phyloP scores from a whole-genome alignment of 257 asterid species.

The Gynochthodes officinalis region DNA sequence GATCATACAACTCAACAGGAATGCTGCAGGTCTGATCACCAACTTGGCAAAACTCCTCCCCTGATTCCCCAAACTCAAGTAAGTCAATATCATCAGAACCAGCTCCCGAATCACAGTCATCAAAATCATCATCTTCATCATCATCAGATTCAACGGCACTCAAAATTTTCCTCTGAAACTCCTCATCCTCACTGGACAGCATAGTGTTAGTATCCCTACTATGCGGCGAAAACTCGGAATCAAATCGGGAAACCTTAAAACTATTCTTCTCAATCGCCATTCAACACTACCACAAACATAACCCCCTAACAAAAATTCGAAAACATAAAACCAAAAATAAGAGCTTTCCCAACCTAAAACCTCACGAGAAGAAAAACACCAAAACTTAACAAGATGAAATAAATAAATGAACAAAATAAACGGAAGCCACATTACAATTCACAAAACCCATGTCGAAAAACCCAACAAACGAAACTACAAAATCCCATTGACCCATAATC shows the following conservation, averaged over 20 bases:
- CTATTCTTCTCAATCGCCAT: conserved; percentile 96
- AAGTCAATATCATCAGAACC: conserved; percentile 96
- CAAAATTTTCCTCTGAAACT: conserved; percentile 50
- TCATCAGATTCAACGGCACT: conserved; percentile 64
- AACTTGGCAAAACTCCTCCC: conserved; percentile 93
- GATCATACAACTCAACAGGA: conserved; percentile 87
- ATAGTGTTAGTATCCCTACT: conserved; percentile 49
- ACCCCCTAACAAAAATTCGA: conserved; percentile 20
- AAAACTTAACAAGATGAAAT: background rate
- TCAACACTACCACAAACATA: conserved; percentile 38
- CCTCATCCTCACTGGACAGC: conserved; percentile 79
- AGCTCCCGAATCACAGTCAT: conserved; percentile 97
- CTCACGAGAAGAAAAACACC: background rate
- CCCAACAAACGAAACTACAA: background rate
- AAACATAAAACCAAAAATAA: conserved; percentile 18
- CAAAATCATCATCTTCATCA: conserved; percentile 77
- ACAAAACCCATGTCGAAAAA: conserved; percentile 8
- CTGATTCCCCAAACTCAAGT: conserved; percentile 78
- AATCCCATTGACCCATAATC: background rate
- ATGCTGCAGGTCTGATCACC: conserved; percentile 91
- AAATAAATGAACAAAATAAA: too few relatives aligned
- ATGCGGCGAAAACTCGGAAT: conserved; percentile 64
- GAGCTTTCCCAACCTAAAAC: background rate
- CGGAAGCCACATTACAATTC: background rate
- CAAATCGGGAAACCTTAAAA: conserved; percentile 66